Evolutionary conservation across 208 protist genomes (phyloP).

Genomic region (Acanthamoeba royreba): DNA sequence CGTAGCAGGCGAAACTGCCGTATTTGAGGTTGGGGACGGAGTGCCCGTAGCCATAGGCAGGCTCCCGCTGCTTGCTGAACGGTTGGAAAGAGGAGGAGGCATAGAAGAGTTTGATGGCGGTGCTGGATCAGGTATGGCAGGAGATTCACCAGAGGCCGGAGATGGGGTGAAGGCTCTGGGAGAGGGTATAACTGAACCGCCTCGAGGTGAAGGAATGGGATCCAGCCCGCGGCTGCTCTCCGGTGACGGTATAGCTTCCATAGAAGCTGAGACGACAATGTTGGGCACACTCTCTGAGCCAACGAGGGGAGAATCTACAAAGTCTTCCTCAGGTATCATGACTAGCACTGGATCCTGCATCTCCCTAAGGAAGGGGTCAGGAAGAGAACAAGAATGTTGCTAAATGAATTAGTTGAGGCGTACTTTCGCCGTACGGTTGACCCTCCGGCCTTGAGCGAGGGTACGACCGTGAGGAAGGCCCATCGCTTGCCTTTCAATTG

Average conservation of each 20-base stretch:
- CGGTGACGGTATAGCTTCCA: not conserved
- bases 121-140: not conserved
- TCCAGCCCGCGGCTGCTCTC: not conserved
- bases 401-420: not conserved
- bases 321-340: constrained; percentile 1
- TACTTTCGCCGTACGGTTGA: not conserved
- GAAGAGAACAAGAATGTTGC: too few relatives aligned
- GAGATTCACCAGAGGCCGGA: not conserved
- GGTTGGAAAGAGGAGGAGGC: not conserved
- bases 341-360: not conserved
- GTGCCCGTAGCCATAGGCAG: not conserved
- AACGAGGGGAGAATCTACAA: not conserved
- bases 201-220: not conserved
- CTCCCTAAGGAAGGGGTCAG: not conserved
- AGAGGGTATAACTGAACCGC: not conserved
- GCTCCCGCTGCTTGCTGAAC: not conserved
- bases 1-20: not conserved
- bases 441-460: not conserved
- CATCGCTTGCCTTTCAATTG: not conserved
- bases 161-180: not conserved
- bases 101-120: not conserved
- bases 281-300: not conserved
- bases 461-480: not conserved
- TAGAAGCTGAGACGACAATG: not conserved
- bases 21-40: too few relatives aligned